Conservation (phyloP, 2,329 filamentous ascomycete species). For the Xylaria polymorpha region DNA sequence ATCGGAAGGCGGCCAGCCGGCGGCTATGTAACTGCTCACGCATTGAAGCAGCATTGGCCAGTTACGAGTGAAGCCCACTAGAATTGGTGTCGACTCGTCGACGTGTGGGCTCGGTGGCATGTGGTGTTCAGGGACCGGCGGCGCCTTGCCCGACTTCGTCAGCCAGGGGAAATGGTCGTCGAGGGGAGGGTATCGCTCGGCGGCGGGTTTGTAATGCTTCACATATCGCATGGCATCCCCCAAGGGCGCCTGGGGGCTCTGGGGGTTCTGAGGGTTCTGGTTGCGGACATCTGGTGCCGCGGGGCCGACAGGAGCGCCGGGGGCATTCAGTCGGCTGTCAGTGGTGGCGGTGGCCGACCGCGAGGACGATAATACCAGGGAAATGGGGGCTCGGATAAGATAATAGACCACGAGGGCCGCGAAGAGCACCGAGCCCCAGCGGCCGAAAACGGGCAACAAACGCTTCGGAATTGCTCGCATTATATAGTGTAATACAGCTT, state of each 20-base stretch:
- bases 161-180: constrained; percentile 55
- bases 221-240: constrained; percentile 34
- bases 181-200: constrained; percentile 46
- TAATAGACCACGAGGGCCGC: constrained; percentile 50
- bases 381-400: constrained; percentile 47
- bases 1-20: constrained; percentile 64
- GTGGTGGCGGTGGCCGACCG: constrained; percentile 21
- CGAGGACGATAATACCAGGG: constrained; percentile 38
- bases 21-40: constrained; percentile 64
- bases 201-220: constrained; percentile 52
- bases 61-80: constrained; percentile 66
- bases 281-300: constrained; percentile 39
- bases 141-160: constrained; percentile 45
- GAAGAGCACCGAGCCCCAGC: constrained; percentile 49
- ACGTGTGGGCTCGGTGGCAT: constrained; percentile 51
- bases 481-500: constrained; percentile 35
- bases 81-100: constrained; percentile 53
- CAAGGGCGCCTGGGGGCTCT: constrained; percentile 38
- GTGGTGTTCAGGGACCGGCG: constrained; percentile 50
- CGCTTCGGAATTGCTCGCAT: constrained; percentile 48
- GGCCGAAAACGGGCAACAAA: constrained; percentile 46
- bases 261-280: constrained; percentile 42
- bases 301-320: constrained; percentile 23
- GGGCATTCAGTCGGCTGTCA: constrained; percentile 25
- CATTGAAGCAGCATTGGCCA: constrained; percentile 64